These are phyloP conservation scores for Aspergillus unguis DNA, from an alignment of 2,329 filamentous ascomycete genomes.

Conservation along the genomic window DNA sequence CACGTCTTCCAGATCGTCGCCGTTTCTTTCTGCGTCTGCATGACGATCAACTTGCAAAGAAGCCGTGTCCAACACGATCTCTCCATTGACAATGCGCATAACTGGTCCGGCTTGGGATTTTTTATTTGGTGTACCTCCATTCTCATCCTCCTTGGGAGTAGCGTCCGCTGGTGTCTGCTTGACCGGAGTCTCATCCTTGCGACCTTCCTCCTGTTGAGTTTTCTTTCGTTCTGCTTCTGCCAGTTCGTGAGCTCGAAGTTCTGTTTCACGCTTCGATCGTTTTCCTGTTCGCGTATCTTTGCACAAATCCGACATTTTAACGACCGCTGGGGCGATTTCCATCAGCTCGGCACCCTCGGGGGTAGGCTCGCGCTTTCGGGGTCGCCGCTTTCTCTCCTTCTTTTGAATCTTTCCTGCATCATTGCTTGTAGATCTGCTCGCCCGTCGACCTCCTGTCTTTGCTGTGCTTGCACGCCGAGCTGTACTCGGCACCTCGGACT, in stretches of 20 bases:
- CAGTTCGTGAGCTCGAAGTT: conserved; percentile 57
- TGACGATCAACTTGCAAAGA: conserved; percentile 56
- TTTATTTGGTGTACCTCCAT: conserved; percentile 19
- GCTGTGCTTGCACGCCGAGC: conserved; percentile 21
- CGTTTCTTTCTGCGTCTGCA: conserved; percentile 49
- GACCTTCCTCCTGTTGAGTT: conserved; percentile 34
- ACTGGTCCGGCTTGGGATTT: conserved; percentile 42
- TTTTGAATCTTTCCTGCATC: conserved; percentile 25
- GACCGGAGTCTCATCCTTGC: conserved; percentile 18
- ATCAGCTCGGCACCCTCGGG: conserved; percentile 48
- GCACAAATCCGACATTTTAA: conserved; percentile 59
- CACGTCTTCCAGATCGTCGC: conserved; percentile 46
- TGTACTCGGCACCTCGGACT: conserved; percentile 20
- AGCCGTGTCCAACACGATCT: conserved; percentile 53
- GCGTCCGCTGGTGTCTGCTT: conserved; percentile 28
- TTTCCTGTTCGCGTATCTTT: conserved; percentile 54
- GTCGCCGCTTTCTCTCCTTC: conserved; percentile 24
- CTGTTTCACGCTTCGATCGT: conserved; percentile 55
- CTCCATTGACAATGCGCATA: conserved; percentile 56
- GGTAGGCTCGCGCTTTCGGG: conserved; percentile 39
- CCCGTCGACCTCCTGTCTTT: conserved; percentile 25
- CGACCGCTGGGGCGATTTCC: conserved; percentile 52
- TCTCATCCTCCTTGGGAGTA: conserved; percentile 19
- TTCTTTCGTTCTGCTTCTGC: conserved; percentile 49
- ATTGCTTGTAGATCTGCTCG: conserved; percentile 23